A percentile compares a stretch with the other conserved stretches of the same genome.
Conservation (phyloP, 1,284 basidiomycete species). For the Cryptococcus maquisensis region DNA sequence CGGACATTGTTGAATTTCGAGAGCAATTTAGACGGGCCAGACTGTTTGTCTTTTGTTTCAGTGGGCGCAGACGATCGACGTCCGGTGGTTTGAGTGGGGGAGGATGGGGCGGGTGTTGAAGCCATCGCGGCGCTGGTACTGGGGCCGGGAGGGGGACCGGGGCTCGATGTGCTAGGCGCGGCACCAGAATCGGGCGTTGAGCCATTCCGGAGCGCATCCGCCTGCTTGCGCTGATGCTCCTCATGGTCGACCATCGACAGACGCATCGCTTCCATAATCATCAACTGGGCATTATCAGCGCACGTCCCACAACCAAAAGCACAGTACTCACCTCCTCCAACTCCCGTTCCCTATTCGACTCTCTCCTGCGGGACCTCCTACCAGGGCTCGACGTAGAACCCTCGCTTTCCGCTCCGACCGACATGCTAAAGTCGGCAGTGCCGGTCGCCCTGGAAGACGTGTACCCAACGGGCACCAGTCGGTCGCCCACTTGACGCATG, state of each 20-base stretch:
- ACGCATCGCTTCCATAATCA: constrained; percentile 99
- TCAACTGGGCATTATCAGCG: constrained; percentile 59
- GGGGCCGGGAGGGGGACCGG: constrained; percentile 1
- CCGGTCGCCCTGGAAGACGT: constrained; percentile 54
- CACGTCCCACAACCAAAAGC: background rate
- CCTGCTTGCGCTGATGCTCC: constrained; percentile 49
- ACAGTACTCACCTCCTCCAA: constrained; percentile 70
- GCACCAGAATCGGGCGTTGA: background rate
- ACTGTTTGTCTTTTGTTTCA: constrained; percentile 8
- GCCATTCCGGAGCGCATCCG: constrained; percentile 17
- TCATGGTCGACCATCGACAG: constrained; percentile 85
- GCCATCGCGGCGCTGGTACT: background rate
- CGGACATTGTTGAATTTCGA: constrained; percentile 29
- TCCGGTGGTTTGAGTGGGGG: constrained; percentile 6
- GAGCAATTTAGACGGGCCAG: constrained; percentile 30
- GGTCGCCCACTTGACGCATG: constrained; percentile 96
- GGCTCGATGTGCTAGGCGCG: background rate
- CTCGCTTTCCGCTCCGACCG: constrained; percentile 12
- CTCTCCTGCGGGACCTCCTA: constrained; percentile 18
- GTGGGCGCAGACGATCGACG: background rate
- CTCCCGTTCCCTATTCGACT: constrained; percentile 63
- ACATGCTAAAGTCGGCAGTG: constrained; percentile 46
- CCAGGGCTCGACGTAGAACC: constrained; percentile 12
- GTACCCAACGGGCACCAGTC: constrained; percentile 92
- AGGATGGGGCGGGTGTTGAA: background rate